A percentile compares a stretch with the other conserved stretches of the same genome.
Evolutionary conservation across 2,329 filamentous ascomycete genomes (phyloP).

Genomic region (Parasarocladium wereldwijsianum): DNA sequence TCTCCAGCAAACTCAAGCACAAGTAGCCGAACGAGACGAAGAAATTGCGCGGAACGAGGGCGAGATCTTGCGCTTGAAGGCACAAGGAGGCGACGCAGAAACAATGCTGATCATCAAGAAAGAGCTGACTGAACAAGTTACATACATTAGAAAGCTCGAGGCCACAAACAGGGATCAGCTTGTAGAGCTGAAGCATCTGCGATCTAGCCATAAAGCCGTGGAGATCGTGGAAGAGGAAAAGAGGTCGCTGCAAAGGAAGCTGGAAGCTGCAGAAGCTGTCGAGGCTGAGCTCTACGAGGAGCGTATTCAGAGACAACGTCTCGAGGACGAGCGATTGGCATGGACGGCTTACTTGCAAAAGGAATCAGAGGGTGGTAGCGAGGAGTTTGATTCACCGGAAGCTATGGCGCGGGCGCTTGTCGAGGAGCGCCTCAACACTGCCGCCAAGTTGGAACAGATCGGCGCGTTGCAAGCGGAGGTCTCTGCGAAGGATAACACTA

Average conservation of each 20-base stretch:
- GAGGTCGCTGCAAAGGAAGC: conserved; percentile 59
- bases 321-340: conserved; percentile 76
- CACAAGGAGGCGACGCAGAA: conserved; percentile 74
- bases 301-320: conserved; percentile 65
- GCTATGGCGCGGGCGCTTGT: conserved; percentile 73
- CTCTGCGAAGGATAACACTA: conserved; percentile 58
- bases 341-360: conserved; percentile 79
- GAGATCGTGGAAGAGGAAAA: conserved; percentile 96
- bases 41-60: conserved; percentile 65
- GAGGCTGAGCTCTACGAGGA: conserved; percentile 67
- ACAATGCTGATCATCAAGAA: conserved; percentile 73
- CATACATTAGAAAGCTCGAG: conserved; percentile 79
- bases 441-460: conserved; percentile 65
- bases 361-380: conserved; percentile 39
- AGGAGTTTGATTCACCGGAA: conserved; percentile 78
- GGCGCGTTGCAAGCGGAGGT: conserved; percentile 69
- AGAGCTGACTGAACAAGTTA: conserved; percentile 80
- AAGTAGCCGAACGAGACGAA: conserved; percentile 52
- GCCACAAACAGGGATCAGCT: conserved; percentile 65
- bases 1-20: conserved; percentile 48
- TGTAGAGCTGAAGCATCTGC: conserved; percentile 65
- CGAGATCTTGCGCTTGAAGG: conserved; percentile 70
- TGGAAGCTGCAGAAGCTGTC: conserved; percentile 60
- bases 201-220: conserved; percentile 71
- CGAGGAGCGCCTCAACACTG: conserved; percentile 65